Evolutionary conservation across 768 basidiomycete genomes (phyloP).

Genomic region (Boletus sp.): DNA sequence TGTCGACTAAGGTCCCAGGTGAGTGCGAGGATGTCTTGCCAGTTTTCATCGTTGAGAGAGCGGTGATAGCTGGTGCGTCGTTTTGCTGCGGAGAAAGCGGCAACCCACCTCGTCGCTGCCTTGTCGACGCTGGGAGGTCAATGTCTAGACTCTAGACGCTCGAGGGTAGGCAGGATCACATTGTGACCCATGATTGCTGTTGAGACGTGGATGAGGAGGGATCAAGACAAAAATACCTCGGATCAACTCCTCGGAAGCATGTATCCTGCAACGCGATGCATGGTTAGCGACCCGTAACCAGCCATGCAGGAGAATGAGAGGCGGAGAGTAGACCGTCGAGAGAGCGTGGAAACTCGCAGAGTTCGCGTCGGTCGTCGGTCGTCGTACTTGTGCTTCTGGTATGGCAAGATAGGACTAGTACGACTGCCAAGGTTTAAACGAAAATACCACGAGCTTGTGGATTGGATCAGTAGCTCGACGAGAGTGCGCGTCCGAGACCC

Average conservation of each 20-base stretch:
- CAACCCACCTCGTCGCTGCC: conserved; percentile 30
- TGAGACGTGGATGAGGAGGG: neutral
- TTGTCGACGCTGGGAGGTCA: conserved; percentile 17
- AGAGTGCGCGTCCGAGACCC: conserved; percentile 4
- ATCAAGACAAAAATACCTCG: neutral
- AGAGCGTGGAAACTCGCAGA: neutral
- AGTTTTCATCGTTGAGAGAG: conserved; percentile 31
- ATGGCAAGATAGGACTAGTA: neutral
- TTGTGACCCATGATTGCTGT: conserved; percentile 1
- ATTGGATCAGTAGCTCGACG: neutral
- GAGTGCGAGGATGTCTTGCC: conserved; percentile 46
- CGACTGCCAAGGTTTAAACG: neutral
- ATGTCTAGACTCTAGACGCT: conserved; percentile 26
- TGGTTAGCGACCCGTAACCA: too few species aligned
- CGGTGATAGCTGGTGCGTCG: conserved; percentile 18
- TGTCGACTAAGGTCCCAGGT: conserved; percentile 47
- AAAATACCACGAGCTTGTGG: too few species aligned
- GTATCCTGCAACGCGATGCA: too few species aligned
- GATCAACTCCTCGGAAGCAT: too few species aligned
- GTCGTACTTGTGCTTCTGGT: too few species aligned
- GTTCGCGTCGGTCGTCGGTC: neutral
- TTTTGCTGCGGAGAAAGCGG: conserved; percentile 15
- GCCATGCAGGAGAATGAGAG: too few species aligned
- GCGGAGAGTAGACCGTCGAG: neutral
- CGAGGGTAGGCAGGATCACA: conserved; percentile 26